phyloP scores from a whole-genome alignment of 148 eudicot genomes.

The Silene uniflora region DNA sequence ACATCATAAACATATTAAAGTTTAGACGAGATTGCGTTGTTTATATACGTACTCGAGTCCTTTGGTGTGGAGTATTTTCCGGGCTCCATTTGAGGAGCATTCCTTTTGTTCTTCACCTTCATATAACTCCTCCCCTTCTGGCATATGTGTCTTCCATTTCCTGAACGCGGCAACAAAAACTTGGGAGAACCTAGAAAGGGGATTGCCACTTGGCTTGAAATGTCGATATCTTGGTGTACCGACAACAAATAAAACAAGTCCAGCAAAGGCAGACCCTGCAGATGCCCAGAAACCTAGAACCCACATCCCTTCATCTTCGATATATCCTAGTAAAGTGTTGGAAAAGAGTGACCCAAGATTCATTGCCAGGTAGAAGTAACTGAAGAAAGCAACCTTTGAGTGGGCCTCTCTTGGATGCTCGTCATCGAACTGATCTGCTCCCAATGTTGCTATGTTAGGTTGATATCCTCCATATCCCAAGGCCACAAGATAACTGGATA shows the following conservation, averaged over 20 bases:
- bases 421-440: conserved; percentile 88
- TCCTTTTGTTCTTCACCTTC: conserved; percentile 41
- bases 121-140: conserved; percentile 37
- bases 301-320: conserved; percentile 85
- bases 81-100: conserved; percentile 31
- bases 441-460: conserved; percentile 83
- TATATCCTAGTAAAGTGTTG: conserved; percentile 66
- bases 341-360: conserved; percentile 81
- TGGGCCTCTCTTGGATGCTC: conserved; percentile 55
- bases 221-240: conserved; percentile 72
- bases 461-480: conserved; percentile 92
- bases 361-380: conserved; percentile 82
- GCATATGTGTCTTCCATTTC: conserved; percentile 45
- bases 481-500: conserved; percentile 76
- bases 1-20: background rate
- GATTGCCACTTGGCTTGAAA: conserved; percentile 79
- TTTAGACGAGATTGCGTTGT: background rate
- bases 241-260: conserved; percentile 54
- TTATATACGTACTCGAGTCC: conserved; percentile 60
- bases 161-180: conserved; percentile 68
- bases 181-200: conserved; percentile 69
- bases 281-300: conserved; percentile 85
- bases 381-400: conserved; percentile 84
- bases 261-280: conserved; percentile 63
- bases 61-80: conserved; percentile 67